phyloP scores from a whole-genome alignment of 2,329 filamentous ascomycete genomes.

The Mycogone perniciosa region DNA sequence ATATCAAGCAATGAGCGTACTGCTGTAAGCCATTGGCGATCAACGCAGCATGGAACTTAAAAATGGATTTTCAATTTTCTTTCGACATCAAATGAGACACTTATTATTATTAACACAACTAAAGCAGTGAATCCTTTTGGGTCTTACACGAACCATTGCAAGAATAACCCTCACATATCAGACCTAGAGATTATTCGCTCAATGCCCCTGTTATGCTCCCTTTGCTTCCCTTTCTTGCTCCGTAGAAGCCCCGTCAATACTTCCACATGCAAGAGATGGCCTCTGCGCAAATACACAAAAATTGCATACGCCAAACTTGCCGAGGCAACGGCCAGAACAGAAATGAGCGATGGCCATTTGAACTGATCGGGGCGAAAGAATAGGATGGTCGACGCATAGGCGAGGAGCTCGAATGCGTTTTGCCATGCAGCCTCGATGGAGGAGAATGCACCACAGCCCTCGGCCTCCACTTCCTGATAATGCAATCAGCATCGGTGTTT shows the following conservation, averaged over 20 bases:
- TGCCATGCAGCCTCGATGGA: conserved; percentile 61
- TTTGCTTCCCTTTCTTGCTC: background rate
- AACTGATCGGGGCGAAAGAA: conserved; percentile 60
- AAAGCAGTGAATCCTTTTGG: too few species aligned
- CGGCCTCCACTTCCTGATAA: conserved; percentile 45
- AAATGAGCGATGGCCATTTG: conserved; percentile 51
- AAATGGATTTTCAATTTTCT: too few species aligned
- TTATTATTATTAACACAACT: too few species aligned
- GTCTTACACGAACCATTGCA: too few species aligned
- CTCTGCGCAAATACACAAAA: conserved; percentile 7
- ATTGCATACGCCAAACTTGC: conserved; percentile 4
- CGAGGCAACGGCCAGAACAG: conserved; percentile 1
- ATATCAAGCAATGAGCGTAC: too few species aligned
- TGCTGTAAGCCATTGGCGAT: too few species aligned
- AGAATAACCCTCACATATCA: background rate
- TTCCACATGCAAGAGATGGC: conserved; percentile 7
- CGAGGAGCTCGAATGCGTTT: conserved; percentile 62
- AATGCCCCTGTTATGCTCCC: background rate
- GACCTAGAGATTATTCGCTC: background rate
- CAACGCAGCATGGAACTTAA: too few species aligned
- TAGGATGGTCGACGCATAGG: conserved; percentile 59
- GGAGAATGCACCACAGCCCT: conserved; percentile 62
- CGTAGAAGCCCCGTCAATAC: background rate
- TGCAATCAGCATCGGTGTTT: background rate
- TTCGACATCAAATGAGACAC: too few species aligned